Evolutionary conservation across 2,329 filamentous ascomycete genomes (phyloP).

Genomic region (Neofusicoccum cordaticola): DNA sequence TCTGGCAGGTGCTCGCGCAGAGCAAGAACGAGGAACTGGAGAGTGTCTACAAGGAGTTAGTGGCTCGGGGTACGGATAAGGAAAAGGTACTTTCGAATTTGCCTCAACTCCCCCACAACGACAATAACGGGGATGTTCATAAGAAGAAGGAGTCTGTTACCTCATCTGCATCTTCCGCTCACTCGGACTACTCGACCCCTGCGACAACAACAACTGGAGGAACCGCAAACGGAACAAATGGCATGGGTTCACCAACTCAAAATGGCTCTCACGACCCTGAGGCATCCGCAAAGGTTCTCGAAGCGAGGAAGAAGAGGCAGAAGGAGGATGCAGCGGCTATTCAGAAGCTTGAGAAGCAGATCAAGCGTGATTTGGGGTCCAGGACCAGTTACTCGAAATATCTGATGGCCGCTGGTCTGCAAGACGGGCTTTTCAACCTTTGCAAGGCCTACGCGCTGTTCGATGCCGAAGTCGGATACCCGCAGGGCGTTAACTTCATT

Average conservation of each 20-base stretch:
- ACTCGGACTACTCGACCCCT: slow-evolving; percentile 70
- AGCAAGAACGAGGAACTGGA: slow-evolving; percentile 93
- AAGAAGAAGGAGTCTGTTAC: slow-evolving; percentile 65
- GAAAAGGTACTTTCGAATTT: slow-evolving; percentile 45
- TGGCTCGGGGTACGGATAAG: slow-evolving; percentile 76
- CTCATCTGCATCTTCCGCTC: slow-evolving; percentile 82
- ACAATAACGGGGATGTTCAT: slow-evolving; percentile 43
- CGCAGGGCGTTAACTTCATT: slow-evolving; percentile 92
- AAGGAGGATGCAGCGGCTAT: slow-evolving; percentile 74
- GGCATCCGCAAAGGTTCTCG: slow-evolving; percentile 57
- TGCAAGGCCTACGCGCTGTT: slow-evolving; percentile 98
- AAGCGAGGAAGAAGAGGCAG: slow-evolving; percentile 71
- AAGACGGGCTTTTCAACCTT: slow-evolving; percentile 90
- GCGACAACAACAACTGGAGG: slow-evolving; percentile 56
- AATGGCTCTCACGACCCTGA: slow-evolving; percentile 60
- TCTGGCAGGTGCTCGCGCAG: slow-evolving; percentile 96
- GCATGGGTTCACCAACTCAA: slow-evolving; percentile 49
- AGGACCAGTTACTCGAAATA: slow-evolving; percentile 97
- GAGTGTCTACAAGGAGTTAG: slow-evolving; percentile 77
- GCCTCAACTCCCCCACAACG: slow-evolving; percentile 7
- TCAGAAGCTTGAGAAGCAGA: slow-evolving; percentile 83
- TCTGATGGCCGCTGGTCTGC: slow-evolving; percentile 82
- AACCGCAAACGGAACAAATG: slow-evolving; percentile 30
- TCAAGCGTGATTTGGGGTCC: slow-evolving; percentile 85
- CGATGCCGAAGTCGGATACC: slow-evolving; percentile 91